These are phyloP conservation scores for Cercospora citrullina DNA, from an alignment of 2,329 filamentous ascomycete species.

Conservation along the genomic window DNA sequence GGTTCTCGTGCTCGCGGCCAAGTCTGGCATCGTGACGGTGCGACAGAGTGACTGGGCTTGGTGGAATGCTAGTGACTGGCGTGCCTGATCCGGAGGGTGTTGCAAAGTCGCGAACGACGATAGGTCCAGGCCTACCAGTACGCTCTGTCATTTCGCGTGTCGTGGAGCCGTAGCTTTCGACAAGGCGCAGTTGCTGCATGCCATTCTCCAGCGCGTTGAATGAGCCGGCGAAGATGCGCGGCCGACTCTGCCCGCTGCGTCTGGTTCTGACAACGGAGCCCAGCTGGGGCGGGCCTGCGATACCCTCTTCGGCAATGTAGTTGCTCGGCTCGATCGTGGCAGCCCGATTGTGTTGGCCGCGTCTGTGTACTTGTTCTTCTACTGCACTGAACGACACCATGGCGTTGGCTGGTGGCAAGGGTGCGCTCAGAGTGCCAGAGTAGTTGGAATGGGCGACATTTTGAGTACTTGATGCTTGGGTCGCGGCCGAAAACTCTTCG, in stretches of 20 bases:
- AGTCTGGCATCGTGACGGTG: slow-evolving; percentile 21
- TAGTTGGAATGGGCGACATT: not conserved
- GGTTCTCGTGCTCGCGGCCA: not conserved
- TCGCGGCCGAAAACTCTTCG: not conserved
- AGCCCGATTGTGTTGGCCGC: slow-evolving; percentile 19
- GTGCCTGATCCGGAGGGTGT: slow-evolving; percentile 9
- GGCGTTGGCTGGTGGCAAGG: not conserved
- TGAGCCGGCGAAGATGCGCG: slow-evolving; percentile 33
- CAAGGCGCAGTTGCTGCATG: slow-evolving; percentile 10
- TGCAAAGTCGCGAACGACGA: slow-evolving; percentile 16
- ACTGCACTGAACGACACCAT: slow-evolving; percentile 26
- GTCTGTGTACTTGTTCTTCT: slow-evolving; percentile 24
- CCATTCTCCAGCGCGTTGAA: slow-evolving; percentile 29
- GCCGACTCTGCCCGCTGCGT: slow-evolving; percentile 18
- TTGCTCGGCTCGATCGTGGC: slow-evolving; percentile 20
- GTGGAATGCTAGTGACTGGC: slow-evolving; percentile 16
- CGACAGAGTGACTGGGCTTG: slow-evolving; percentile 25
- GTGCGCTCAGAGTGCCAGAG: not conserved
- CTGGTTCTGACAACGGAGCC: slow-evolving; percentile 16
- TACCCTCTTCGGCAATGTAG: slow-evolving; percentile 14
- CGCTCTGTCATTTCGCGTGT: not conserved
- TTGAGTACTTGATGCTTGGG: not conserved
- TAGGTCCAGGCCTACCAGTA: slow-evolving; percentile 1
- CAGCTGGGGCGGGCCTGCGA: slow-evolving; percentile 9
- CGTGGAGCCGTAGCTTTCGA: not conserved